phyloP scores from a whole-genome alignment of 495 filamentous ascomycete genomes.

The Rhizodiscina lignyota region DNA sequence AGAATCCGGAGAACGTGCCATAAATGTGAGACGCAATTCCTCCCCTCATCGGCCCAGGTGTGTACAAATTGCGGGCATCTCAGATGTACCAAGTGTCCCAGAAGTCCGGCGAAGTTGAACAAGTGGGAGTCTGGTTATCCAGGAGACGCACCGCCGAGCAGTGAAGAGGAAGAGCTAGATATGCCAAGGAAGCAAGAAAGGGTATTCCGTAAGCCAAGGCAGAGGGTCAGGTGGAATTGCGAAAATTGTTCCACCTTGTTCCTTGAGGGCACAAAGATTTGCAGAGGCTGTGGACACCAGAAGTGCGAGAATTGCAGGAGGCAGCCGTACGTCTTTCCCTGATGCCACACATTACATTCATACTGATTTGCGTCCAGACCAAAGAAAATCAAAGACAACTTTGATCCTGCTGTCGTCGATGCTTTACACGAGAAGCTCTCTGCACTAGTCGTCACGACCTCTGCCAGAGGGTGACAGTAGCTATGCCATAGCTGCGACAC shows the following conservation, averaged over 20 bases:
- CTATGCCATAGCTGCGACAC: no score
- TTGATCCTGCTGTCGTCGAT: not conserved
- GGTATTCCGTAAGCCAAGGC: not conserved
- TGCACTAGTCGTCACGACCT: no score
- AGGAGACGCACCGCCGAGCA: slow-evolving; percentile 37
- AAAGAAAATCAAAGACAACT: not conserved
- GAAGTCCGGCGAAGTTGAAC: slow-evolving; percentile 55
- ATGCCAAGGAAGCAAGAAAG: not conserved
- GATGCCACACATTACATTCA: not conserved
- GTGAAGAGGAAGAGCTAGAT: not conserved
- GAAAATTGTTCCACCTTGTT: not conserved
- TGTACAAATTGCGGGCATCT: slow-evolving; percentile 58
- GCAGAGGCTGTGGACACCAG: not conserved
- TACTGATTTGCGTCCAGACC: not conserved
- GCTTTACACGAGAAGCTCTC: not conserved
- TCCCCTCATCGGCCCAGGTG: slow-evolving; percentile 15
- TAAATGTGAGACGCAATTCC: slow-evolving; percentile 50
- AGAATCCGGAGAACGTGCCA: slow-evolving; percentile 65
- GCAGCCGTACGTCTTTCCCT: not conserved
- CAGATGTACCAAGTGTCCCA: slow-evolving; percentile 66
- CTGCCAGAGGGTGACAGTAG: no score
- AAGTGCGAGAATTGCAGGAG: not conserved
- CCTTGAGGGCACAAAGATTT: not conserved
- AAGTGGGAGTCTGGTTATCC: slow-evolving; percentile 69
- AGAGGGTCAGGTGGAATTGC: slow-evolving; percentile 1